Evolutionary conservation across 495 filamentous ascomycete genomes (phyloP), one percentile per base, ranked within the genome.

Genomic region (Penicilliopsis zonata): DNA sequence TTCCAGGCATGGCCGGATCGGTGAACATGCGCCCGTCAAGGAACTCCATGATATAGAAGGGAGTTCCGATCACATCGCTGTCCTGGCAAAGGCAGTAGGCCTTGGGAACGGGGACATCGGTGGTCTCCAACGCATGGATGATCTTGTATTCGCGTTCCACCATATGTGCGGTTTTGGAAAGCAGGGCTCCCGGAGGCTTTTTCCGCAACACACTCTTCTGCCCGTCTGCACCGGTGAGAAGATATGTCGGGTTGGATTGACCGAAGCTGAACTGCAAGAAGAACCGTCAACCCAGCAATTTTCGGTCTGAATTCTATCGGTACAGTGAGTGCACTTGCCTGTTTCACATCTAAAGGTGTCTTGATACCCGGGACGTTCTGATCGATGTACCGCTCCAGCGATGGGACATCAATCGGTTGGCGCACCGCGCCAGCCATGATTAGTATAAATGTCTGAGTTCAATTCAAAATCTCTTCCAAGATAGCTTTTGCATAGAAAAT

Each of bases 161-260:
- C 46, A 84, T 78, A 62, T 98, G 90, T 7, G 90, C 90, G 0
- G 87, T 87, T 57, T 85, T 33, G 3, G 46, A 43, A 18, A 86
- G 59, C 3, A 87, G 73, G 45, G 70, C 62, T 41, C 82, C 82
- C 9, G 82, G 79, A 5, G 82, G 82, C 53, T 86, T 86, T 63
- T 87, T 86, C 41, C 82, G 75, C 49, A 86, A 63, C 5, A 86
- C 81, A 52, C 69, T 85, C 23, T 26, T 73, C 38, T 54, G 49
- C 35, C 75, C 74, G 52, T 76, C 63, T 35, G 70, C 57, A 37
- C 73, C 71, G 7, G 74, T 92, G 38, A 95, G 66, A 35, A 84
- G 82, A 62, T 95, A 96, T 5, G 90, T 96, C 18, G 90, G 90
- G 52, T 96, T 98, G 28, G 84, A 94, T 59, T 96, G 90, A 32